Percentiles rank a stretch among this genome's conserved stretches.
Evolutionary conservation across 495 filamentous ascomycete genomes (phyloP).

Genomic region (Xylaria palmicola): DNA sequence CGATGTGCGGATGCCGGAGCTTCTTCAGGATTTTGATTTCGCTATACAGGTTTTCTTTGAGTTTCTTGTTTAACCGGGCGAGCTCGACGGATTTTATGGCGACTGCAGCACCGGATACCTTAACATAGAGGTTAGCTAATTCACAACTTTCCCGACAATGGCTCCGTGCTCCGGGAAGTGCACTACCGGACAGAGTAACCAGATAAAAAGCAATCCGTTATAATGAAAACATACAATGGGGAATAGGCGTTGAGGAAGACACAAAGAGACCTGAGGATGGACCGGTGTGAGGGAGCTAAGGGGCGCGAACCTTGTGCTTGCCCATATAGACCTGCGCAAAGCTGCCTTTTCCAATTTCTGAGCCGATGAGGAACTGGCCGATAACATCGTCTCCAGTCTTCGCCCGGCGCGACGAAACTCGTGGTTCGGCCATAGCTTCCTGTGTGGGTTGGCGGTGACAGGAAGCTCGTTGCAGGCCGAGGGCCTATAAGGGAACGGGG

Average conservation of each 20-base stretch:
- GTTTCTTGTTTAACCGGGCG: conserved; percentile 84
- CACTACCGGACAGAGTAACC: background rate
- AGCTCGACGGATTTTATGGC: conserved; percentile 96
- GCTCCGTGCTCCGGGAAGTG: background rate
- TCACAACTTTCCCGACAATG: background rate
- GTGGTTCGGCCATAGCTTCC: conserved; percentile 48
- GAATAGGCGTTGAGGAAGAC: background rate
- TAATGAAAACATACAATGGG: background rate
- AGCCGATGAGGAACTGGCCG: conserved; percentile 72
- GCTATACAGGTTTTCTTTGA: conserved; percentile 91
- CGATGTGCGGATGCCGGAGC: conserved; percentile 93
- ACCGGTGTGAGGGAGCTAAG: conserved; percentile 1
- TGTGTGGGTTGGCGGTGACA: conserved; percentile 43
- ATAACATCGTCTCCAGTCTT: conserved; percentile 61
- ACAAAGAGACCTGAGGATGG: conserved; percentile 3
- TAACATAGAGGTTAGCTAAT: conserved; percentile 40
- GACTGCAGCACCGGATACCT: conserved; percentile 67
- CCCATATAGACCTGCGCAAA: conserved; percentile 93
- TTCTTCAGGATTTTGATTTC: conserved; percentile 93
- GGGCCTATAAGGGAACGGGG: conserved; percentile 45
- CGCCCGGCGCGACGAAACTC: conserved; percentile 35
- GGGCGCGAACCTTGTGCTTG: conserved; percentile 70
- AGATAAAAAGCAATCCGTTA: background rate
- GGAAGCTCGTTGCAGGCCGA: conserved; percentile 45
- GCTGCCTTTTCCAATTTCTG: conserved; percentile 91